Evolutionary conservation across 2,329 filamentous ascomycete species (phyloP), one percentile per base, ranked within the genome.

Genomic region (Plectosphaerella cucumerina): DNA sequence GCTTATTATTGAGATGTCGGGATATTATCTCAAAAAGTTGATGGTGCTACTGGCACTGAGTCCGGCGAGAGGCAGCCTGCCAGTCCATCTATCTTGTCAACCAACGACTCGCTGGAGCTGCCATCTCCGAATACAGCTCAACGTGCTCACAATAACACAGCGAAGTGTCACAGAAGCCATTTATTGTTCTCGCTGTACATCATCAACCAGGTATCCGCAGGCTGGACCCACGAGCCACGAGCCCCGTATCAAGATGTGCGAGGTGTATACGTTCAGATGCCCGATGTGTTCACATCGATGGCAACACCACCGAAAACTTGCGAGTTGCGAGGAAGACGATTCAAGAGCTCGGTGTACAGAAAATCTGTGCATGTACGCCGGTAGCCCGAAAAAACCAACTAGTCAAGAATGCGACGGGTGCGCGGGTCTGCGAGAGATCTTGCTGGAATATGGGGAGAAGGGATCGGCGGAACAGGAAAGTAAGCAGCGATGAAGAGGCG

Each of bases 341-440:
- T 58, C 58, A 12, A 58, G 57, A 4, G 56, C 47, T 14, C 53
- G 58, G 18, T 71, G 69, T 47, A 64, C 62, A 10, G 57, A 61
- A 5, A 65, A 55, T 47, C 60, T 71, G n/a, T 67, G 67, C 54
- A 68, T 71, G 67, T 67, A 67, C 49, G 66, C 68, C 8, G 67
- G 68, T 12, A 60, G 63, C 50, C 60, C 60, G 6, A 60, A 59
- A 42, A 61, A 54, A 46, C 68, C 66, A 6, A 60, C 61, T 45
- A 62, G 60, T 53, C 56, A 58, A 33, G 65, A 69, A 55, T 71
- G 69, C 51, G 58, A 60, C 6, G 49, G 31, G 5, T 71, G 69
- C 23, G 56, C 58, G 37, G 51, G 61, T 31, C 44, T 59, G 2
- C 58, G 63, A 53, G 65, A 69, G 53, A 50, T 56, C 33, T 33